Evolutionary conservation across 1,284 basidiomycete species (phyloP).

Genomic region (Ustilago trichophora): DNA sequence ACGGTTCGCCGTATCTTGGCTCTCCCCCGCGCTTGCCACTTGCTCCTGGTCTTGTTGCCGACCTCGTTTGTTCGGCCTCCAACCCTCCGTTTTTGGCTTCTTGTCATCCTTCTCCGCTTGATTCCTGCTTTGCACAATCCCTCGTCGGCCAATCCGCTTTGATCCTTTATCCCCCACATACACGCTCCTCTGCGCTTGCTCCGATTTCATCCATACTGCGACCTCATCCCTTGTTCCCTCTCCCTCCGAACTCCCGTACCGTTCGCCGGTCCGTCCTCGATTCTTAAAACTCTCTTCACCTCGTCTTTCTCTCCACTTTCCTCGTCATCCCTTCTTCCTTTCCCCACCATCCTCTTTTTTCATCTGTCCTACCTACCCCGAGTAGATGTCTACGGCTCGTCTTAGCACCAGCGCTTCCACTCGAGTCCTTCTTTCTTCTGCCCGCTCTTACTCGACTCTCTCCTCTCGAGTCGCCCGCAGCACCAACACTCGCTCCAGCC

Average conservation of each 20-base stretch:
- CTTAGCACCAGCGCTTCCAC: slow-evolving; percentile 31
- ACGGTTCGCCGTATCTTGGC: too few species aligned
- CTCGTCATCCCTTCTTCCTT: not conserved
- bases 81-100: slow-evolving; percentile 3
- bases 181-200: not conserved
- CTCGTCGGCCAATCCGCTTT: slow-evolving; percentile 21
- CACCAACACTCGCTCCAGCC: slow-evolving; percentile 21
- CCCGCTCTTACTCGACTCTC: slow-evolving; percentile 32
- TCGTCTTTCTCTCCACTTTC: not conserved
- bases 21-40: not conserved
- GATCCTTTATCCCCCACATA: slow-evolving; percentile 19
- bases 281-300: not conserved
- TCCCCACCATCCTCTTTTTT: too few species aligned
- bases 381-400: slow-evolving; percentile 48
- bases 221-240: not conserved
- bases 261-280: not conserved
- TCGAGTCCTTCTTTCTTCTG: slow-evolving; percentile 23
- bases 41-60: not conserved
- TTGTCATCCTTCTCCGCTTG: not conserved
- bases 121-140: not conserved
- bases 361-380: not conserved
- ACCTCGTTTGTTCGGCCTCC: not conserved
- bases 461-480: slow-evolving; percentile 36
- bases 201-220: slow-evolving; percentile 8
- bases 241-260: slow-evolving; percentile 12